Evolutionary conservation across 2,329 filamentous ascomycete genomes (phyloP).

Genomic region (Knoxdaviesia proteae): DNA sequence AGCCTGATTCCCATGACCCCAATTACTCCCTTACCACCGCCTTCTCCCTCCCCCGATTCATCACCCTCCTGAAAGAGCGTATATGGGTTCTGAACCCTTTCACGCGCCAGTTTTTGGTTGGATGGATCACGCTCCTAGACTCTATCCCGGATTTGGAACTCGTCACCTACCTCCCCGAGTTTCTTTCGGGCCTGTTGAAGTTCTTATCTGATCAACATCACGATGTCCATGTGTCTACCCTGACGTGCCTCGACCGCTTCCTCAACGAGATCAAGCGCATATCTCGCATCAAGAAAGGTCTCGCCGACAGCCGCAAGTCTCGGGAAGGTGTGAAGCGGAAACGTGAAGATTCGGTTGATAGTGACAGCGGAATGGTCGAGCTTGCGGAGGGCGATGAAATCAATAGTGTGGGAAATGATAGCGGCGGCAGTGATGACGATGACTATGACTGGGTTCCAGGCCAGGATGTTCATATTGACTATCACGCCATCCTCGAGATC

Average conservation of each 20-base stretch:
- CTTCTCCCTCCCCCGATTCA: conserved; percentile 78
- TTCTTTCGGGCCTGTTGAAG: conserved; percentile 70
- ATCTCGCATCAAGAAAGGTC: conserved; percentile 74
- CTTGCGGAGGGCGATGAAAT: conserved; percentile 40
- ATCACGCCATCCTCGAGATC: conserved; percentile 79
- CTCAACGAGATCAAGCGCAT: conserved; percentile 89
- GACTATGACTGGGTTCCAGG: conserved; percentile 84
- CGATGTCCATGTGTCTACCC: conserved; percentile 89
- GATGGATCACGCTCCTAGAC: conserved; percentile 86
- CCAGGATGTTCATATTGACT: conserved; percentile 88
- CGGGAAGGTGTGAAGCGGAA: conserved; percentile 47
- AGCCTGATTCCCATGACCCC: conserved; percentile 22
- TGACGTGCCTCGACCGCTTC: conserved; percentile 74
- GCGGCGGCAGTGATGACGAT: conserved; percentile 32
- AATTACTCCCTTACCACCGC: conserved; percentile 43
- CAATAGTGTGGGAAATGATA: conserved; percentile 22
- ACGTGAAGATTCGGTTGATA: conserved; percentile 48
- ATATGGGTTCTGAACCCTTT: conserved; percentile 92
- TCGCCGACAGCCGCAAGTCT: conserved; percentile 65
- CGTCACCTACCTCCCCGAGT: conserved; percentile 79
- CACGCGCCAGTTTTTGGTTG: conserved; percentile 83
- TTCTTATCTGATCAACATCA: conserved; percentile 81
- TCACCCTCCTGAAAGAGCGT: conserved; percentile 79
- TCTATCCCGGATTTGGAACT: conserved; percentile 94
- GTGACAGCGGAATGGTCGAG: conserved; percentile 34